Base-by-base conservation (phyloP, 805 yeast species). In the Candida qinlingensis region DNA sequence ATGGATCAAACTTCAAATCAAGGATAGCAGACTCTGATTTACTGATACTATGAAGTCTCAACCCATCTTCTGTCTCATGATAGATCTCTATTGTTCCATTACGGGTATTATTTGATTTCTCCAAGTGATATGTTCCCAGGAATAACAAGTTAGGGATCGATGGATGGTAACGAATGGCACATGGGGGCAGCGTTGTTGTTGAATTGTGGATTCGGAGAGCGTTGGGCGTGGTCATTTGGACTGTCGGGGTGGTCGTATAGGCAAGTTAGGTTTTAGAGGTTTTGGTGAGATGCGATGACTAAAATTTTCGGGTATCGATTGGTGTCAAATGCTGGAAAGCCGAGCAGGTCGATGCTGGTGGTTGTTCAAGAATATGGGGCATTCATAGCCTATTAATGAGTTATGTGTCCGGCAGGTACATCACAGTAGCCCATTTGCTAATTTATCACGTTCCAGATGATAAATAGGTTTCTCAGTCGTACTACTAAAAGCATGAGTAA, bases 61-160 rank as follows among this genome's bases (percentile, higher is more conserved):
- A 50, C 1, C 51, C 45, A 6, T 59, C 54, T 2, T 48, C 45
- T 26, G 56, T 47, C 5, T 46, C 41, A 25, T 37, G 37, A 44
- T 68, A 75, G 1, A 75, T 57, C 45, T 79, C 85, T 2, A 81
- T 54, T 0, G 80, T 60, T 0, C 99, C 99, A 42, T 78, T 74
- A 49, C 97, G 71, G 1, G 60, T 55, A 1, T 85, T 83, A 12
- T 74, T 69, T 8, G 73, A 71, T 55, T 77, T 75, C 43, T 87
- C 81, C 36, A 92, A 70, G 47, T 84, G 79, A 62, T 94, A 92
- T 0, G 97, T 90, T 0, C 97, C 98, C 1, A 88, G 64, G 9
- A 88, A 61, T 2, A 88, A 54, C 8, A 76, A 60, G 0, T 74
- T 57, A 4, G 65, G 57, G 39, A 80, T 78, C 0, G 59, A 50